Percentiles rank a stretch among this genome's conserved stretches.
Conservation (phyloP, 2,329 filamentous ascomycete genomes). For the Talaromyces sp. region DNA sequence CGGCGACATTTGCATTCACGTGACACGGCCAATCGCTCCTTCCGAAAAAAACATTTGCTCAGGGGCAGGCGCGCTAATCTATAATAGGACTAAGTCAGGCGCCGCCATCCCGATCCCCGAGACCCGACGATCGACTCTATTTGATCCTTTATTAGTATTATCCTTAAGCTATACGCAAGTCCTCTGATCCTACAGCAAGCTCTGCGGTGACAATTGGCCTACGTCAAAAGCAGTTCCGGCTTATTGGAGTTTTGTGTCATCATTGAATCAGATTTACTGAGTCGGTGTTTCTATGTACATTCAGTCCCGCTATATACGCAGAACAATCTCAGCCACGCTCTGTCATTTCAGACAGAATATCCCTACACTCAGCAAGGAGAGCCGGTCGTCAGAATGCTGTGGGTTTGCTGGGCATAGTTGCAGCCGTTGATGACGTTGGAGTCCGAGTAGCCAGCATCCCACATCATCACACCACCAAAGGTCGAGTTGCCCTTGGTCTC, state of each 20-base stretch:
- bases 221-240: background rate
- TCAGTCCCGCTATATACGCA: background rate
- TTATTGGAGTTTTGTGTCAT: background rate
- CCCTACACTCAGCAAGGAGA: constrained; percentile 1
- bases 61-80: background rate
- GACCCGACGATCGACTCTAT: background rate
- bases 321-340: background rate
- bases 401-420: constrained; percentile 44
- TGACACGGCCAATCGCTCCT: background rate
- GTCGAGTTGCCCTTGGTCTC: constrained; percentile 33
- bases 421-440: constrained; percentile 40
- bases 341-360: constrained; percentile 24
- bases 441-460: constrained; percentile 48
- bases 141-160: background rate
- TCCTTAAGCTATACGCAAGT: background rate
- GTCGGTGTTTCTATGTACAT: background rate
- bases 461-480: constrained; percentile 57
- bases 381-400: constrained; percentile 32
- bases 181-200: background rate
- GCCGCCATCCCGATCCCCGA: background rate
- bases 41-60: background rate
- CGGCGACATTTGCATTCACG: background rate
- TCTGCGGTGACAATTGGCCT: background rate
- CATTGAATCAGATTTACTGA: background rate
- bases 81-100: background rate